These are phyloP conservation scores for Alopecurus myosuroides DNA, from an alignment of 176 grass and related monocot species.

Conservation along the genomic window DNA sequence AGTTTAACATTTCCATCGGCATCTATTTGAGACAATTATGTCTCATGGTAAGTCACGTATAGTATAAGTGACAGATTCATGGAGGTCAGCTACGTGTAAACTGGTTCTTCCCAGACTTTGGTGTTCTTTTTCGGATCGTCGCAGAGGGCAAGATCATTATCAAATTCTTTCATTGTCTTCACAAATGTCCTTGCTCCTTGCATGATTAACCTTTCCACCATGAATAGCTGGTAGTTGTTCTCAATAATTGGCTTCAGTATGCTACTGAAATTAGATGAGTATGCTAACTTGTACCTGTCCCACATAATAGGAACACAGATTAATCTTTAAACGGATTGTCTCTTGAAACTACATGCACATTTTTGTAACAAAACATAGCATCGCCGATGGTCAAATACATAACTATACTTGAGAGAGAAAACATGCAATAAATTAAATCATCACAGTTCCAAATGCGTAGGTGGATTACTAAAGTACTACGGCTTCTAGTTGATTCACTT, in stretches of 20 bases:
- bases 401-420: not conserved
- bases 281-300: slow-evolving; percentile 69
- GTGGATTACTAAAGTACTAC: not conserved
- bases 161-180: slow-evolving; percentile 90
- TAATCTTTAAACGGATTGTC: not conserved
- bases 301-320: not conserved
- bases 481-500: not conserved
- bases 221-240: slow-evolving; percentile 93
- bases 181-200: slow-evolving; percentile 73
- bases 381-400: not conserved
- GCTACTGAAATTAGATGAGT: slow-evolving; percentile 77
- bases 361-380: not conserved
- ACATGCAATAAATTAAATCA: not conserved
- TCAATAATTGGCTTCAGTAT: slow-evolving; percentile 67
- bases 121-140: slow-evolving; percentile 90
- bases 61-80: not conserved
- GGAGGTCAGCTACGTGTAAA: slow-evolving; percentile 40
- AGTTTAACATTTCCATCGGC: not conserved
- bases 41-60: not conserved
- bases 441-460: not conserved
- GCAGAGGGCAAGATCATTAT: slow-evolving; percentile 74
- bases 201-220: slow-evolving; percentile 91
- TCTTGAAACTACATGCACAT: not conserved
- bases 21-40: slow-evolving; percentile 20
- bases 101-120: slow-evolving; percentile 74